These are phyloP conservation scores for Naematelia encephala DNA, from an alignment of 768 basidiomycete species.

Conservation along the genomic window DNA sequence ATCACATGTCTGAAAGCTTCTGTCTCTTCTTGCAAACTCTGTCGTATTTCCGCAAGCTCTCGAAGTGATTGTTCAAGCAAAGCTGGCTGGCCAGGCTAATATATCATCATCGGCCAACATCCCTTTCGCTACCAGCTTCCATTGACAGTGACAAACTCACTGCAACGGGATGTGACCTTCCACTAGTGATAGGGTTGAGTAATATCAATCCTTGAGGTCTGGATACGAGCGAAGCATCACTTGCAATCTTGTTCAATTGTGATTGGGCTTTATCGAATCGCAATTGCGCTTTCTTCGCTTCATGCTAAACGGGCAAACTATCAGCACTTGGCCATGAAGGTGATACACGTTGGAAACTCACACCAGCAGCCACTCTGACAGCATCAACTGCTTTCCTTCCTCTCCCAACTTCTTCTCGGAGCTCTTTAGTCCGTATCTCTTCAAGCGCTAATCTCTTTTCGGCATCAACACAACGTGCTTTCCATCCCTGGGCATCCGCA, in stretches of 20 bases:
- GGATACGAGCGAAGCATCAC: conserved; percentile 15
- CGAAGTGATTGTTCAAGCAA: conserved; percentile 44
- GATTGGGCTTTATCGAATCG: conserved; percentile 38
- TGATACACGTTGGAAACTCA: conserved; percentile 13
- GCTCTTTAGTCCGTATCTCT: conserved; percentile 27
- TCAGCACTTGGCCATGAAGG: too few species aligned
- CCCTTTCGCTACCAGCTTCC: neutral
- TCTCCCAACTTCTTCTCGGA: conserved; percentile 33
- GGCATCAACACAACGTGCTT: conserved; percentile 23
- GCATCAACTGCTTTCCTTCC: conserved; percentile 40
- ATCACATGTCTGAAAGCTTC: conserved; percentile 50
- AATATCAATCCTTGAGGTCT: conserved; percentile 29
- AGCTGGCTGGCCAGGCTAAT: conserved; percentile 27
- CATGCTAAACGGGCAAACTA: conserved; percentile 28
- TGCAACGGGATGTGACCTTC: conserved; percentile 14
- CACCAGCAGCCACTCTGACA: conserved; percentile 36
- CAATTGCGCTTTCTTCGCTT: conserved; percentile 37
- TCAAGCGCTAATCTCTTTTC: conserved; percentile 24
- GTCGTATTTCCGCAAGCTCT: conserved; percentile 43
- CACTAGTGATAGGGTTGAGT: conserved; percentile 33
- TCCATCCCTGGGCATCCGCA: conserved; percentile 29
- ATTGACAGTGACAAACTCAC: conserved; percentile 7
- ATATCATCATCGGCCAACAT: conserved; percentile 1
- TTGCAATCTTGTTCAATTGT: conserved; percentile 26
- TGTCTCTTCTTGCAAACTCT: conserved; percentile 46